A percentile compares a stretch with the other conserved stretches of the same genome.
phyloP scores from a whole-genome alignment of 352 stramenopile species.

The Phytopythium boreale region DNA sequence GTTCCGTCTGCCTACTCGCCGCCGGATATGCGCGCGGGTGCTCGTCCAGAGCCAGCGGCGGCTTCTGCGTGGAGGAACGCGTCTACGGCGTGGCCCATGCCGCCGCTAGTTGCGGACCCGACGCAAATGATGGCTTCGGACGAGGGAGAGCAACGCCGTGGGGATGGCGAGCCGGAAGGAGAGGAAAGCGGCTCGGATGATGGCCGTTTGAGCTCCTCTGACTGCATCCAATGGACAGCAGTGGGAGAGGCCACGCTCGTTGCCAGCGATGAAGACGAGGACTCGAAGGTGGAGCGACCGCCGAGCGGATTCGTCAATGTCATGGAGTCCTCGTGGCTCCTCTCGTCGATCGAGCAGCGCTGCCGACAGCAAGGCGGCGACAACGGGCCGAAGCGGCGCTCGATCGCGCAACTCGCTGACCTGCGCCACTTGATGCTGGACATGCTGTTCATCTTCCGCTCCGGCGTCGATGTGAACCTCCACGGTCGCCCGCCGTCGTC shows the following conservation, averaged over 20 bases:
- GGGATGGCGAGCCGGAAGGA: background rate
- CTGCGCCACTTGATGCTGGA: slow-evolving; percentile 59
- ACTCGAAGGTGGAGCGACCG: slow-evolving; percentile 7
- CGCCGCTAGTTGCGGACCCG: background rate
- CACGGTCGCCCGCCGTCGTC: slow-evolving; percentile 39
- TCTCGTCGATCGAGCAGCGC: slow-evolving; percentile 66
- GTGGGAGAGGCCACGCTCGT: background rate
- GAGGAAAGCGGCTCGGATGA: slow-evolving; percentile 7
- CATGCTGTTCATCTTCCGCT: slow-evolving; percentile 60
- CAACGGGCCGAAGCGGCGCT: slow-evolving; percentile 18
- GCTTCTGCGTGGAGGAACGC: background rate
- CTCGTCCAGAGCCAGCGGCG: background rate
- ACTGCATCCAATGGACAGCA: background rate
- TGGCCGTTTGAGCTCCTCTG: background rate
- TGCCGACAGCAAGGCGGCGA: slow-evolving; percentile 16
- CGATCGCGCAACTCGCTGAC: slow-evolving; percentile 37
- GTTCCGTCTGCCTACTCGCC: background rate
- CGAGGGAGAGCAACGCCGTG: background rate
- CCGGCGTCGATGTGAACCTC: slow-evolving; percentile 50
- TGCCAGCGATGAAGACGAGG: slow-evolving; percentile 1
- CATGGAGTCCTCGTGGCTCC: slow-evolving; percentile 70
- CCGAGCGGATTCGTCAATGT: slow-evolving; percentile 61
- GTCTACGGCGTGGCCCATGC: background rate
- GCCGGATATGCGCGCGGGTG: background rate
- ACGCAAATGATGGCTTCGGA: background rate